phyloP scores from a whole-genome alignment of 768 basidiomycete genomes.

The Mycena indigotica region DNA sequence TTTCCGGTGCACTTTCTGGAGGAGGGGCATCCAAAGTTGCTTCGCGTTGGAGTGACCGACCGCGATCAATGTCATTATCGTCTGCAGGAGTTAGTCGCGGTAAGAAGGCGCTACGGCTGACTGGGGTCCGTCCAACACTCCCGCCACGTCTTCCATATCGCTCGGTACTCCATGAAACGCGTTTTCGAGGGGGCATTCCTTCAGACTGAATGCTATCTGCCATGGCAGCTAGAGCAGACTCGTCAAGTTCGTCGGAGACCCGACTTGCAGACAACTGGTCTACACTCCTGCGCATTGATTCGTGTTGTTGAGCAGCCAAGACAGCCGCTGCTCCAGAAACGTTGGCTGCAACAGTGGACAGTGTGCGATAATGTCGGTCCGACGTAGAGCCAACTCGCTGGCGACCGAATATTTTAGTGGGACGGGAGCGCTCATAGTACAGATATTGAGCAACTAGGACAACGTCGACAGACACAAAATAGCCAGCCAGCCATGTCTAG shows the following conservation, averaged over 20 bases:
- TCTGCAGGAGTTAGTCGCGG: constrained; percentile 39
- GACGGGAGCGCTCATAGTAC: constrained; percentile 60
- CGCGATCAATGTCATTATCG: constrained; percentile 40
- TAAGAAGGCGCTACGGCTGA: constrained; percentile 36
- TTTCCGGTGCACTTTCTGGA: constrained; percentile 26
- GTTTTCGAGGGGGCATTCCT: constrained; percentile 51
- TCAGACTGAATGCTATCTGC: constrained; percentile 83
- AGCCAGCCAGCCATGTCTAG: constrained; percentile 87
- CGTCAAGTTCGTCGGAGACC: constrained; percentile 44
- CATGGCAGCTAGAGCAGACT: constrained; percentile 56
- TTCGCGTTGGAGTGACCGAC: constrained; percentile 48
- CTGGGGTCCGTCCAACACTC: constrained; percentile 44
- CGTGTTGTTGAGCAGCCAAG: constrained; percentile 65
- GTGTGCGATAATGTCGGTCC: constrained; percentile 60
- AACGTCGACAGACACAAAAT: constrained; percentile 86
- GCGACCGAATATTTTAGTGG: constrained; percentile 37
- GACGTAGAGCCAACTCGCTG: constrained; percentile 47
- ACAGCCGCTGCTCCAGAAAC: constrained; percentile 68
- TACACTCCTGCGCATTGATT: constrained; percentile 31
- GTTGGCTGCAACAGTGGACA: constrained; percentile 70
- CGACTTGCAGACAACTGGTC: constrained; percentile 16
- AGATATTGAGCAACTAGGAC: constrained; percentile 77
- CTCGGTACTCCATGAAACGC: constrained; percentile 72
- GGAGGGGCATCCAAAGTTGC: constrained; percentile 28
- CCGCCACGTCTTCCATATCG: constrained; percentile 44